Conservation (phyloP, 805 yeast genomes). For the Metschnikowia chrysomelidarum region DNA sequence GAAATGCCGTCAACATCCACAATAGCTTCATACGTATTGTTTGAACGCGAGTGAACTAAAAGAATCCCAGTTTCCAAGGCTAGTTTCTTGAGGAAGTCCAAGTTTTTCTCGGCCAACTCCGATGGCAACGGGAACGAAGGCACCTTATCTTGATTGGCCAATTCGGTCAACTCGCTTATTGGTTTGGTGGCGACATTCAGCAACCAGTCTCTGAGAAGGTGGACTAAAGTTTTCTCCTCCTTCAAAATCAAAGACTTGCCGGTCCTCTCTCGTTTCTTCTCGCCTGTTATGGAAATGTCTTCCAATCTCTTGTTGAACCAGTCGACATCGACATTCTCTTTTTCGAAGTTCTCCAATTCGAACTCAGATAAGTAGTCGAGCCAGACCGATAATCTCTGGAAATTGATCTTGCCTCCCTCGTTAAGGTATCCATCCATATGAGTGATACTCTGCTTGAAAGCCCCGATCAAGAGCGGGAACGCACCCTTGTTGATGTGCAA, state of each 20-base stretch:
- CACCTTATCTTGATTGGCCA: constrained; percentile 29
- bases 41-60: constrained; percentile 59
- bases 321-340: constrained; percentile 76
- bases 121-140: constrained; percentile 40
- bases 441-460: constrained; percentile 79
- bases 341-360: constrained; percentile 85
- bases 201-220: constrained; percentile 52
- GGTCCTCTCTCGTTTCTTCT: constrained; percentile 58
- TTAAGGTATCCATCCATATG: constrained; percentile 81
- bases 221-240: constrained; percentile 74
- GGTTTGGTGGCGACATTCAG: constrained; percentile 31
- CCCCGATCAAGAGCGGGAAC: constrained; percentile 83
- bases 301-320: constrained; percentile 90
- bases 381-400: constrained; percentile 72
- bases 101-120: constrained; percentile 46
- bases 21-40: constrained; percentile 55
- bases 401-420: constrained; percentile 77
- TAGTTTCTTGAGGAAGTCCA: constrained; percentile 60
- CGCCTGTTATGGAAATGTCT: constrained; percentile 71
- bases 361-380: constrained; percentile 71
- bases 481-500: constrained; percentile 94
- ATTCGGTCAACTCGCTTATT: constrained; percentile 33
- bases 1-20: constrained; percentile 74
- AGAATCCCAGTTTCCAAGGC: constrained; percentile 67
- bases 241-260: constrained; percentile 66